Evolutionary conservation across 208 protist species (phyloP).

Genomic region (Trichomonas gallinae): DNA sequence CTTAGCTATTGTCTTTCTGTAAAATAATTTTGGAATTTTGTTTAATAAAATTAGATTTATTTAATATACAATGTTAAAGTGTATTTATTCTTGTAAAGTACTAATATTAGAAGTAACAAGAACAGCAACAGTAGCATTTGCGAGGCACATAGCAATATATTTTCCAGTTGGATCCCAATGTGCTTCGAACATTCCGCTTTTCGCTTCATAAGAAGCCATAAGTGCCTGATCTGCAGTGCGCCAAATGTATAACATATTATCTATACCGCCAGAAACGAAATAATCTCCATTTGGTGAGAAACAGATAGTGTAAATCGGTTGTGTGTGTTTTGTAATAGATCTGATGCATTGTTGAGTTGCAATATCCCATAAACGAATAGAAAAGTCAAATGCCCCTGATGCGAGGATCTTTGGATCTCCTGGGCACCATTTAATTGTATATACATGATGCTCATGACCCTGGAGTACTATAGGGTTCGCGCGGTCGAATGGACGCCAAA

Average conservation of each 20-base stretch:
- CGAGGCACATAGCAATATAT: not conserved
- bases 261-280: not conserved
- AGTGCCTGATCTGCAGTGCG: not conserved
- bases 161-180: conserved; percentile 10
- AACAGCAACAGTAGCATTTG: not conserved
- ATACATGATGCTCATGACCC: not conserved
- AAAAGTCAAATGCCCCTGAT: not conserved
- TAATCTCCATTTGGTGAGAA: not conserved
- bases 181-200: not conserved
- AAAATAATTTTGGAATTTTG: too few relatives aligned
- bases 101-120: not conserved
- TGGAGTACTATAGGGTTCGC: not conserved
- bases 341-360: not conserved
- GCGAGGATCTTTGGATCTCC: not conserved
- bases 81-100: not conserved
- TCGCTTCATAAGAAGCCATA: not conserved
- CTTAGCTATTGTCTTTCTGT: too few relatives aligned
- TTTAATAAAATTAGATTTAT: too few relatives aligned
- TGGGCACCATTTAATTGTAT: not conserved
- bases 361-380: not conserved
- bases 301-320: conserved; percentile 8
- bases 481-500: conserved; percentile 25
- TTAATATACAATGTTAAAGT: not conserved
- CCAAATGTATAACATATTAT: not conserved
- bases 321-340: not conserved